Evolutionary conservation across 176 grass and related monocot genomes (phyloP).

Genomic region (Ensete ventricosum): DNA sequence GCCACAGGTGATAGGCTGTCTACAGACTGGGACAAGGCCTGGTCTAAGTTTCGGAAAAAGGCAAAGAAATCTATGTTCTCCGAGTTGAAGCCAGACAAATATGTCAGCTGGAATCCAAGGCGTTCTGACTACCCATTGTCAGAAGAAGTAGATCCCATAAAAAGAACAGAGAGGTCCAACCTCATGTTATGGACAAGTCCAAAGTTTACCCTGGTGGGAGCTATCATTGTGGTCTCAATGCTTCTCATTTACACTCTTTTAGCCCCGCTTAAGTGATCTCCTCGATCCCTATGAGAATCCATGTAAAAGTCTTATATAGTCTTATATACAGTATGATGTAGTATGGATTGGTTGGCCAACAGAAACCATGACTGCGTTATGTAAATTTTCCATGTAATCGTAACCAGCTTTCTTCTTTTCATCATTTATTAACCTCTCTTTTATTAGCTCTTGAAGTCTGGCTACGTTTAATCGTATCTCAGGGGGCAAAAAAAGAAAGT

Average conservation of each 20-base stretch:
- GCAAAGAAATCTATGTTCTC: constrained; percentile 75
- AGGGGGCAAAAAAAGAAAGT: no score
- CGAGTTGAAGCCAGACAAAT: constrained; percentile 65
- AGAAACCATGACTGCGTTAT: neutral
- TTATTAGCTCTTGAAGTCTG: no score
- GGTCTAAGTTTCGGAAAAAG: constrained; percentile 59
- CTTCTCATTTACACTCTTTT: constrained; percentile 69
- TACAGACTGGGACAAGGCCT: constrained; percentile 92
- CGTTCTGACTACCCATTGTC: constrained; percentile 73
- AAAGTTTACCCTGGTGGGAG: constrained; percentile 71
- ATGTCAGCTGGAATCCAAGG: constrained; percentile 80
- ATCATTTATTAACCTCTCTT: no score
- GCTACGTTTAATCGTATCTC: no score
- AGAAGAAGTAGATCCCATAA: constrained; percentile 90
- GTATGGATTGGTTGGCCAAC: neutral
- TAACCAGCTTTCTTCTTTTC: no score
- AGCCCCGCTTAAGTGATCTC: constrained; percentile 59
- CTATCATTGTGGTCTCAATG: constrained; percentile 60
- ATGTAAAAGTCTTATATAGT: neutral
- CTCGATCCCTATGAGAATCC: neutral
- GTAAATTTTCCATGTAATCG: neutral
- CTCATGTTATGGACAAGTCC: constrained; percentile 89
- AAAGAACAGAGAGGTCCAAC: constrained; percentile 79
- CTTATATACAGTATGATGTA: no score
- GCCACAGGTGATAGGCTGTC: constrained; percentile 55